Base-by-base conservation (phyloP, 768 basidiomycete species). In the Leccinum uliginosum region DNA sequence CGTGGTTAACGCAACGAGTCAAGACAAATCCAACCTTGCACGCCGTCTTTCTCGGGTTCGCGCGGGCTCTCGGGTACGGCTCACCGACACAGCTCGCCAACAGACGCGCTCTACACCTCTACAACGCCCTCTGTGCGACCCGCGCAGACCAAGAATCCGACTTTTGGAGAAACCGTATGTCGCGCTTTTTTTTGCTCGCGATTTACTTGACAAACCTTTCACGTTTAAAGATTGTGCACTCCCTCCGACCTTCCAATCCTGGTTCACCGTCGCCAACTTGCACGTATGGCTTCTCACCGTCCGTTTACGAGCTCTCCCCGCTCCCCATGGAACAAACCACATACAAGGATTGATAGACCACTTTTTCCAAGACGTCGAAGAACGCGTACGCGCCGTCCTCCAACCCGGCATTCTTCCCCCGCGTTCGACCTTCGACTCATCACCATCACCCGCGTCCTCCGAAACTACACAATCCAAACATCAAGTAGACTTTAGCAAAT, bases 231-330 rank as follows among this genome's bases (percentile, higher is more conserved):
- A 83, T 58, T 96, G 91, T 65, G 79, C 78, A 57, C 79, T 98
- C 6, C 93, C 95, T 10, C 88, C 87, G 12, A 97, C 96, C 0
- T 97, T 96, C 72, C 95, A 98, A 66, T 91, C 96, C 15, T 98
- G 94, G 91, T 98, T 98, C 74, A 91, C 91, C 4, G 75, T 97
- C 51, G 92, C 92, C 27, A 93, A 95, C 61, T 78, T 98, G 27
- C 93, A 98, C 72, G 77, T 98, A 49, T 95, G 94, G 89, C 78
- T 98, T 62, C 83, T 95, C 50, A 87, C 87, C 17, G 89, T 91
- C 53, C 89, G 95, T 23, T 80, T 97, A 10, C 91, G 96, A 21
- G 84, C 90, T 0, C 83, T 98, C 11, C 93, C 87, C 2, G 67
- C 75, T 14, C 78, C 82, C 1, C 79, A 88, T 53, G 90, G 89